Conservation (phyloP, 2,329 filamentous ascomycete species). For the Chalaropsis ovoidea region DNA sequence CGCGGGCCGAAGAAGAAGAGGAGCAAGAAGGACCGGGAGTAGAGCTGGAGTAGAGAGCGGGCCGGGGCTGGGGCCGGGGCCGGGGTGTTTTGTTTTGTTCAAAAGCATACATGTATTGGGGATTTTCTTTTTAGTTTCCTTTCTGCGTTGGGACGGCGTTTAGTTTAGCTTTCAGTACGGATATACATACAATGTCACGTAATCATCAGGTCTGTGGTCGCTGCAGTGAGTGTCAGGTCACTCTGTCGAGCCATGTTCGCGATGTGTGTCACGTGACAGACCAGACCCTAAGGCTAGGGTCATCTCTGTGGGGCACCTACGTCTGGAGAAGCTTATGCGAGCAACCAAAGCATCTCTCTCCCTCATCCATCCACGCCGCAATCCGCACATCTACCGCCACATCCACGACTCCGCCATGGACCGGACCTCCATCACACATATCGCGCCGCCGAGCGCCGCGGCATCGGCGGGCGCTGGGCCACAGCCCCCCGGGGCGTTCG, state of each 20-base stretch:
- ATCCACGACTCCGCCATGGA: no score
- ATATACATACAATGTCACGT: constrained; percentile 9
- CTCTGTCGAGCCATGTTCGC: no score
- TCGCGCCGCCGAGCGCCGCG: no score
- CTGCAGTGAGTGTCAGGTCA: neutral
- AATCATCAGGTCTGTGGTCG: neutral
- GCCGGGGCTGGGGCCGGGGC: neutral
- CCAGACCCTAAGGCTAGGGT: neutral
- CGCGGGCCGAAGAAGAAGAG: constrained; percentile 50
- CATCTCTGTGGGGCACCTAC: no score
- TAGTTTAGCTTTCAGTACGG: constrained; percentile 12
- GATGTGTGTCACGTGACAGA: neutral
- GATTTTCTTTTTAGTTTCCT: neutral
- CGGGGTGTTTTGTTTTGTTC: constrained; percentile 1
- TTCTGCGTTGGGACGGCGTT: constrained; percentile 11
- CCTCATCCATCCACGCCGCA: no score
- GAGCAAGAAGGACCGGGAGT: constrained; percentile 33
- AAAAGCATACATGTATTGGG: constrained; percentile 12
- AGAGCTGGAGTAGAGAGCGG: neutral
- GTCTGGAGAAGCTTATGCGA: no score
- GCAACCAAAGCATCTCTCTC: no score
- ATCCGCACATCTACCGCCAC: neutral
- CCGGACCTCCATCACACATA: no score
- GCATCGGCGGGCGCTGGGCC: neutral
- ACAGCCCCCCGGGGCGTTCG: neutral